Percentiles rank a stretch among this genome's conserved stretches.
Evolutionary conservation across 2,329 filamentous ascomycete genomes (phyloP).

Genomic region (Diaporthe sp.): DNA sequence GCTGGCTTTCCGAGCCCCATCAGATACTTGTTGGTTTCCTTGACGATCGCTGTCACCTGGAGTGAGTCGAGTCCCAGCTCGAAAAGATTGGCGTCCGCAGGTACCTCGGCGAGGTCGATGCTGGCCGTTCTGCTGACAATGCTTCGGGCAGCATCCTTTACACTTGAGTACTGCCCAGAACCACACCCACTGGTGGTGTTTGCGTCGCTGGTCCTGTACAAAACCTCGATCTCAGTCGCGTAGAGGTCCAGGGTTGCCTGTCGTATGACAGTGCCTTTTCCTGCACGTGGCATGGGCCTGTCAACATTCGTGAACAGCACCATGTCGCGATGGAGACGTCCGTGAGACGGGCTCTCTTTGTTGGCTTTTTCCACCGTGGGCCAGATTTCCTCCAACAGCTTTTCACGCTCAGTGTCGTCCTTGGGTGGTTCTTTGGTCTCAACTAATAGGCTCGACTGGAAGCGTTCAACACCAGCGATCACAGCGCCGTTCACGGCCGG

Average conservation of each 20-base stretch:
- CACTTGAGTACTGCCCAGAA: background rate
- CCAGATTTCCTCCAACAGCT: conserved; percentile 14
- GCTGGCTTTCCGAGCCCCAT: background rate
- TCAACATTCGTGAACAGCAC: conserved; percentile 49
- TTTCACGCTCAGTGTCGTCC: background rate
- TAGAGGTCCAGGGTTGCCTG: conserved; percentile 51
- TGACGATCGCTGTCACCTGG: conserved; percentile 17
- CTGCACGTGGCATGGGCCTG: conserved; percentile 55
- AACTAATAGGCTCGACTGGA: conserved; percentile 27
- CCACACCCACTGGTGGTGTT: background rate
- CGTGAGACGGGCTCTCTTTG: conserved; percentile 50
- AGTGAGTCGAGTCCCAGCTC: conserved; percentile 27
- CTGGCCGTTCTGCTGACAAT: conserved; percentile 16
- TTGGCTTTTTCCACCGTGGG: conserved; percentile 22
- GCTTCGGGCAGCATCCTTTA: conserved; percentile 6
- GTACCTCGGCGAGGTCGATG: conserved; percentile 5
- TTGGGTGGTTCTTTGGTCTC: conserved; percentile 1
- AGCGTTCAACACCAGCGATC: conserved; percentile 7
- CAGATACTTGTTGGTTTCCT: conserved; percentile 15
- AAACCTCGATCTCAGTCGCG: conserved; percentile 54
- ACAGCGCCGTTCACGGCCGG: conserved; percentile 22
- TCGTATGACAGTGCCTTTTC: conserved; percentile 58
- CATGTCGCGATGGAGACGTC: conserved; percentile 53
- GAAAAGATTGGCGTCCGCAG: conserved; percentile 23
- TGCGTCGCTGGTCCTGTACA: conserved; percentile 40